Percentiles rank a stretch among this genome's conserved stretches.
phyloP scores from a whole-genome alignment of 306 rosid species.

The Echinosophora koreensis region DNA sequence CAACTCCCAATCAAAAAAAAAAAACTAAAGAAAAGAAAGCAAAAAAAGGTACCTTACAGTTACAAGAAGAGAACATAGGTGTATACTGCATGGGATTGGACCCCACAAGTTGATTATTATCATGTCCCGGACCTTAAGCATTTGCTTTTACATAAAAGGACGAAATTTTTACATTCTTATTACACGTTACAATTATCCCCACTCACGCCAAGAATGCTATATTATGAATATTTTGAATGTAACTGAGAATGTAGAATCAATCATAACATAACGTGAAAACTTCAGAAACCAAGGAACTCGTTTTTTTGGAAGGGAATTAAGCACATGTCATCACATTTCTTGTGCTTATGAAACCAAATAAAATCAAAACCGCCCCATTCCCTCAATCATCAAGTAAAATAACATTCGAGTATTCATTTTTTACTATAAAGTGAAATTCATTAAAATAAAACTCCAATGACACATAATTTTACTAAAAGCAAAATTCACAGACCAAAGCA shows the following conservation, averaged over 20 bases:
- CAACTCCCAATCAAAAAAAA: too few species aligned
- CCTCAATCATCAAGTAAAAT: not conserved
- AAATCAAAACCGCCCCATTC: not conserved
- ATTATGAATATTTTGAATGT: not conserved
- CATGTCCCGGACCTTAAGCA: not conserved
- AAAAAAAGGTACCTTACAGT: not conserved
- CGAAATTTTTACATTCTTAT: not conserved
- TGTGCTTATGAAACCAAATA: constrained; percentile 4
- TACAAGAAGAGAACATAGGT: not conserved
- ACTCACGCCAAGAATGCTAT: not conserved
- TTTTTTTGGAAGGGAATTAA: not conserved
- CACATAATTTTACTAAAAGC: not conserved
- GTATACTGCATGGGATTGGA: not conserved
- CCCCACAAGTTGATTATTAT: constrained; percentile 3
- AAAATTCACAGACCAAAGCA: not conserved
- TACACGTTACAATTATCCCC: not conserved
- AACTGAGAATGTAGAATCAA: not conserved
- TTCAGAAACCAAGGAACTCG: not conserved
- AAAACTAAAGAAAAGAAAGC: not conserved
- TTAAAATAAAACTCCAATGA: not conserved
- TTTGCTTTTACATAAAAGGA: not conserved
- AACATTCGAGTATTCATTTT: constrained; percentile 12
- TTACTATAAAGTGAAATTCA: too few species aligned
- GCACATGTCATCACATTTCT: constrained; percentile 24
- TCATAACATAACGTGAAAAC: not conserved